Conservation (phyloP, 805 yeast species). For the Phaffomyces thermotolerans region DNA sequence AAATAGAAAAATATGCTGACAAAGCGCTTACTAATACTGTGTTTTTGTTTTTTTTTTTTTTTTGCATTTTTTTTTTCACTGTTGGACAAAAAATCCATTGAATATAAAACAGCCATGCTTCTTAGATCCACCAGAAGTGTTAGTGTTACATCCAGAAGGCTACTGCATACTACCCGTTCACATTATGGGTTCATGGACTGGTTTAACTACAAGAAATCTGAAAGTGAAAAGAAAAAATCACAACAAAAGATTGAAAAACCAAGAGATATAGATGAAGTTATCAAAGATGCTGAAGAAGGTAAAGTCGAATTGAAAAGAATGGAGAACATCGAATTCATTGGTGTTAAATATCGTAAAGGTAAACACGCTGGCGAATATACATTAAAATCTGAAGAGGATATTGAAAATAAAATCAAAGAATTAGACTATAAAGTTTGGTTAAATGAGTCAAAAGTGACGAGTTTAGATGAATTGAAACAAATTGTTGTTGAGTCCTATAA, state of each 20-base stretch:
- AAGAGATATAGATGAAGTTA: slow-evolving; percentile 24
- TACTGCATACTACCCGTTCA: slow-evolving; percentile 21
- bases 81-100: background rate
- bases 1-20: background rate
- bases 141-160: slow-evolving; percentile 8
- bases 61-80: background rate
- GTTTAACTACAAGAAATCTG: slow-evolving; percentile 28
- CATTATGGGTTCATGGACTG: slow-evolving; percentile 31
- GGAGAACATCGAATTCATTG: slow-evolving; percentile 23
- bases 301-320: slow-evolving; percentile 15
- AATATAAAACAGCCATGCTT: background rate
- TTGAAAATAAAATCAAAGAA: slow-evolving; percentile 2
- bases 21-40: background rate
- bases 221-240: slow-evolving; percentile 14
- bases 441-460: slow-evolving; percentile 18
- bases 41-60: background rate
- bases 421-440: slow-evolving; percentile 26
- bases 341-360: slow-evolving; percentile 8
- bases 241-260: slow-evolving; percentile 14
- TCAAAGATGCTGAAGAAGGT: slow-evolving; percentile 30
- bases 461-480: slow-evolving; percentile 22
- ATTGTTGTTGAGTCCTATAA: slow-evolving; percentile 16
- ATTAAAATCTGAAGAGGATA: slow-evolving; percentile 4
- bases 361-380: slow-evolving; percentile 10
- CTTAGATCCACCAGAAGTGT: slow-evolving; percentile 1